These are phyloP conservation scores for Lepidium didymum DNA, from an alignment of 345 rosid genomes.

Conservation along the genomic window DNA sequence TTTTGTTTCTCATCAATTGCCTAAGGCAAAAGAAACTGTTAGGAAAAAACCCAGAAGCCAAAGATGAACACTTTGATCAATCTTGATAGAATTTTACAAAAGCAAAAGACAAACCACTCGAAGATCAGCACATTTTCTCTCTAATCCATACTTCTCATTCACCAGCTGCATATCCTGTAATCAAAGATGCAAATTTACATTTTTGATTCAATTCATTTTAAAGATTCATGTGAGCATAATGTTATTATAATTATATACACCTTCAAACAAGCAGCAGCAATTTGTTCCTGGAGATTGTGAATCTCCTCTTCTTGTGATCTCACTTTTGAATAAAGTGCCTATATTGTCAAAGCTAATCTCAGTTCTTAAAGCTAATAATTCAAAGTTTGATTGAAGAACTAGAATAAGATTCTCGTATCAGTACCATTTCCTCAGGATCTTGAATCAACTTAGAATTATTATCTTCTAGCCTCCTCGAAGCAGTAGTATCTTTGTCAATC, in stretches of 20 bases:
- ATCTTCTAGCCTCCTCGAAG: conserved; percentile 36
- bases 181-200: conserved; percentile 12
- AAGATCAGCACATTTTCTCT: conserved; percentile 85
- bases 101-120: conserved; percentile 60
- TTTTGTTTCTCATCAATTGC: conserved; percentile 89
- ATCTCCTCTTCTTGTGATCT: conserved; percentile 71
- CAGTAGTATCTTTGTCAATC: conserved; percentile 30
- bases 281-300: conserved; percentile 66
- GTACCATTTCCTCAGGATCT: conserved; percentile 68
- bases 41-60: conserved; percentile 19
- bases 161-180: conserved; percentile 78
- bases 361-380: background rate
- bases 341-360: background rate
- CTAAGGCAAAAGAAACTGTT: conserved; percentile 34
- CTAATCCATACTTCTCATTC: conserved; percentile 68
- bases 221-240: background rate
- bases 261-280: conserved; percentile 66
- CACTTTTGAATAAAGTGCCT: conserved; percentile 59
- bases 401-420: background rate
- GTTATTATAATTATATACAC: conserved; percentile 25
- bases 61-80: conserved; percentile 20
- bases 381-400: background rate
- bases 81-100: background rate
- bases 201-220: background rate
- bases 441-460: conserved; percentile 36